A percentile compares a stretch with the other conserved stretches of the same genome.
Conservation (phyloP, 495 filamentous ascomycete genomes). For the Neohortaea acidophila region DNA sequence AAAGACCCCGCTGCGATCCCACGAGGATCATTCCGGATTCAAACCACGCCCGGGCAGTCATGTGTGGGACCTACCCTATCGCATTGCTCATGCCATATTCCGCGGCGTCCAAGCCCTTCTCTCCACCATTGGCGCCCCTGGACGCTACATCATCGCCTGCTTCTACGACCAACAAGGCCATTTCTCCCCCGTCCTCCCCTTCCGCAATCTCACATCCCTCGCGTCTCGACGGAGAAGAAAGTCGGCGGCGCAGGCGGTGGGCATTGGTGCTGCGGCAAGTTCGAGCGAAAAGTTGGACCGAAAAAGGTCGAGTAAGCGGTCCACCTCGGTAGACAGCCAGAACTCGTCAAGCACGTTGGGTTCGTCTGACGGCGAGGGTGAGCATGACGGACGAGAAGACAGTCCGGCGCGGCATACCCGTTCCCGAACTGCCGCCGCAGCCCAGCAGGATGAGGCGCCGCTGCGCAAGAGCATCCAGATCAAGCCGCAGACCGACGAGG, state of each 20-base stretch:
- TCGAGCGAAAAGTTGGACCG: slow-evolving; percentile 8
- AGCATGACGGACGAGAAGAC: slow-evolving; percentile 21
- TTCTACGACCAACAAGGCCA: slow-evolving; percentile 66
- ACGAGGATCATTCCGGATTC: slow-evolving; percentile 1
- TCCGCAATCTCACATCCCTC: slow-evolving; percentile 20
- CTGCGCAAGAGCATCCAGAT: slow-evolving; percentile 74
- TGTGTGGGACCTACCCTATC: slow-evolving; percentile 43
- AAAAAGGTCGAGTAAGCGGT: slow-evolving; percentile 18
- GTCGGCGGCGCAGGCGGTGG: slow-evolving; percentile 28
- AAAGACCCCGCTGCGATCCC: slow-evolving; percentile 46
- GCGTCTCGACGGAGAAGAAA: slow-evolving; percentile 24
- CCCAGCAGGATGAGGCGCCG: slow-evolving; percentile 46
- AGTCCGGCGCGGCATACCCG: slow-evolving; percentile 33
- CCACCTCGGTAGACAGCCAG: slow-evolving; percentile 20
- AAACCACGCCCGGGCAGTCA: slow-evolving; percentile 25
- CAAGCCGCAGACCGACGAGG: slow-evolving; percentile 66
- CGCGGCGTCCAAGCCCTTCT: slow-evolving; percentile 60
- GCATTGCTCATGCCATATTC: slow-evolving; percentile 44
- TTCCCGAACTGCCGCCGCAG: slow-evolving; percentile 33
- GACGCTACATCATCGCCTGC: slow-evolving; percentile 61
- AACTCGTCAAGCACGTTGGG: slow-evolving; percentile 24
- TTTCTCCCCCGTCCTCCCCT: slow-evolving; percentile 42
- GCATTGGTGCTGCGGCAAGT: slow-evolving; percentile 21
- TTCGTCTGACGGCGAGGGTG: slow-evolving; percentile 25
- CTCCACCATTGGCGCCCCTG: slow-evolving; percentile 61